Percentiles rank a stretch among this genome's conserved stretches.
phyloP scores from a whole-genome alignment of 2,329 filamentous ascomycete species.

The Colletotrichum theobromicola region DNA sequence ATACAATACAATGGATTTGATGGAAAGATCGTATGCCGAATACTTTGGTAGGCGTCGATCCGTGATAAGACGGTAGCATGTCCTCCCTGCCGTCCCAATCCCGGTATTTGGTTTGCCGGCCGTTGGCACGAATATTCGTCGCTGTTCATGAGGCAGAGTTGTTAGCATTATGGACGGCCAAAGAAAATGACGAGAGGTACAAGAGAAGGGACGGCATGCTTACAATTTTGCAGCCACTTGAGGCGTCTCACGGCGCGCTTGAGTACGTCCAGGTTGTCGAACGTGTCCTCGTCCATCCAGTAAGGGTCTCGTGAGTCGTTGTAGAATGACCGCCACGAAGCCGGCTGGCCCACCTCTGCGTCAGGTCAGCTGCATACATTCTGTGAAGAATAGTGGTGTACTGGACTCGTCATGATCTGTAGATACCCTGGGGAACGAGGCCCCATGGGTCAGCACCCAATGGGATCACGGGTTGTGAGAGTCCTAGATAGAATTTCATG shows the following conservation, averaged over 20 bases:
- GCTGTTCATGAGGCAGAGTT: background rate
- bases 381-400: background rate
- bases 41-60: background rate
- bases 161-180: background rate
- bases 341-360: background rate
- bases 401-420: background rate
- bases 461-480: background rate
- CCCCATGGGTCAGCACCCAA: background rate
- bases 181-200: background rate
- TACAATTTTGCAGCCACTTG: conserved; percentile 1
- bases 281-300: background rate
- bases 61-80: background rate
- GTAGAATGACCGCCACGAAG: background rate
- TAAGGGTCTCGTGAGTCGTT: background rate
- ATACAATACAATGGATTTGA: background rate
- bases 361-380: background rate
- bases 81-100: background rate
- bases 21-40: background rate
- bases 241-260: background rate
- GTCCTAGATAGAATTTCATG: background rate
- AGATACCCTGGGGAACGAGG: background rate
- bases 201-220: background rate
- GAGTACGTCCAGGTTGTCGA: background rate
- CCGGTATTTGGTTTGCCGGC: background rate
- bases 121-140: background rate